Evolutionary conservation across 108 stramenopile species (phyloP).

Genomic region (Skeletonema menzelii): DNA sequence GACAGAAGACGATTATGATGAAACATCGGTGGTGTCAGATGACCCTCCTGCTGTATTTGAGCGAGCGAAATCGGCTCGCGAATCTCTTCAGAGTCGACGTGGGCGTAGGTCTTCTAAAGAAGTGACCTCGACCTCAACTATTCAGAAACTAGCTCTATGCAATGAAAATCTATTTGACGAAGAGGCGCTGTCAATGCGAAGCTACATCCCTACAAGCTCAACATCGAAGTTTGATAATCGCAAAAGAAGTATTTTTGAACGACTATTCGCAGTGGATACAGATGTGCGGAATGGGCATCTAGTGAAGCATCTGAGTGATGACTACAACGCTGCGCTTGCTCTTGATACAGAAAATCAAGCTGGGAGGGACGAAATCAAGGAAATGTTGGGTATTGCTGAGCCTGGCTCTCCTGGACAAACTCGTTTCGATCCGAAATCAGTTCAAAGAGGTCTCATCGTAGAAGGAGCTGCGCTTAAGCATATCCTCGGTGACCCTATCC

Average conservation of each 20-base stretch:
- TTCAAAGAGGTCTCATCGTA: conserved; percentile 82
- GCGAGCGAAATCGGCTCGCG: conserved; percentile 62
- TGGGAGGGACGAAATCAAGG: conserved; percentile 21
- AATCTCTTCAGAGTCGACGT: conserved; percentile 45
- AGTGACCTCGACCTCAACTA: conserved; percentile 20
- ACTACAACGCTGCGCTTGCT: conserved; percentile 49
- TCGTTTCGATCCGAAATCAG: conserved; percentile 22
- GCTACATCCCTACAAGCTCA: conserved; percentile 54
- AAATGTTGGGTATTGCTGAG: conserved; percentile 7
- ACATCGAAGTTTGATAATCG: conserved; percentile 66
- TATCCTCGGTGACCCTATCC: conserved; percentile 69
- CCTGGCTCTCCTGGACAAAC: not conserved
- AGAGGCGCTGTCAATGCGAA: conserved; percentile 73
- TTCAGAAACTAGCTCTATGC: conserved; percentile 53
- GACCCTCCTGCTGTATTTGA: conserved; percentile 73
- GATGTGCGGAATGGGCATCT: conserved; percentile 77
- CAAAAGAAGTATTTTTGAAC: conserved; percentile 70
- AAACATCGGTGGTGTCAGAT: conserved; percentile 52
- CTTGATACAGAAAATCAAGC: conserved; percentile 24
- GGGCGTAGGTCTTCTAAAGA: conserved; percentile 16
- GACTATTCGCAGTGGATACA: conserved; percentile 79
- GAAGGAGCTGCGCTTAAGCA: conserved; percentile 89
- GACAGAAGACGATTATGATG: conserved; percentile 20
- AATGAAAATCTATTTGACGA: conserved; percentile 61
- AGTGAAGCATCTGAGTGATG: conserved; percentile 68